phyloP scores from a whole-genome alignment of 306 rosid species.

The Crataegus laevigata region DNA sequence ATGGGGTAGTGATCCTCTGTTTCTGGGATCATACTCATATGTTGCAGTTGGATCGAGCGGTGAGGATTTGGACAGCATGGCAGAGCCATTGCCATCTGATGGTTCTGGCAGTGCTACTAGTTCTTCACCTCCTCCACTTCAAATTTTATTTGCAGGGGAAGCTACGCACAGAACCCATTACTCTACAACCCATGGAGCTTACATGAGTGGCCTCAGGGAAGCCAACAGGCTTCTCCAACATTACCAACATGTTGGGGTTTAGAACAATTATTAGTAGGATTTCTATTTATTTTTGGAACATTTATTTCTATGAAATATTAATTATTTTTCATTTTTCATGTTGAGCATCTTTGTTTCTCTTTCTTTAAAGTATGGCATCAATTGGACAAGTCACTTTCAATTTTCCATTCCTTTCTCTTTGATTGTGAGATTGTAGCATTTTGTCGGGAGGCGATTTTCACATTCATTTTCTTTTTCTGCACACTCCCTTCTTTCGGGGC shows the following conservation, averaged over 20 bases:
- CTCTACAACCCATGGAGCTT: constrained; percentile 99
- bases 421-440: constrained; percentile 14
- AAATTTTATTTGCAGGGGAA: constrained; percentile 93
- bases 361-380: constrained; percentile 45
- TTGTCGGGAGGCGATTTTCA: neutral
- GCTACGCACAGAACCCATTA: constrained; percentile 97
- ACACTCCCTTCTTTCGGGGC: no score
- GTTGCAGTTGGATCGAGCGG: constrained; percentile 90
- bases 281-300: constrained; percentile 19
- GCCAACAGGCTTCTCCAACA: constrained; percentile 90
- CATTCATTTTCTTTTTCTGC: neutral
- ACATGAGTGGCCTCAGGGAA: constrained; percentile 94
- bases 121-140: constrained; percentile 37
- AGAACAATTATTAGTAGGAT: constrained; percentile 20
- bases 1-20: constrained; percentile 83
- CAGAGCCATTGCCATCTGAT: constrained; percentile 68
- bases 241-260: constrained; percentile 63
- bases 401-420: constrained; percentile 19
- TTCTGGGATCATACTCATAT: constrained; percentile 81
- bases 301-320: constrained; percentile 37
- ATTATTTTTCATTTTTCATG: constrained; percentile 44
- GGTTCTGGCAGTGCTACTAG: neutral
- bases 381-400: constrained; percentile 31
- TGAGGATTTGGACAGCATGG: constrained; percentile 75
- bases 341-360: constrained; percentile 33